Percentiles rank a stretch among this genome's conserved stretches.
These are phyloP conservation scores for Meira nashicola DNA, from an alignment of 1,284 basidiomycete genomes.

Conservation along the genomic window DNA sequence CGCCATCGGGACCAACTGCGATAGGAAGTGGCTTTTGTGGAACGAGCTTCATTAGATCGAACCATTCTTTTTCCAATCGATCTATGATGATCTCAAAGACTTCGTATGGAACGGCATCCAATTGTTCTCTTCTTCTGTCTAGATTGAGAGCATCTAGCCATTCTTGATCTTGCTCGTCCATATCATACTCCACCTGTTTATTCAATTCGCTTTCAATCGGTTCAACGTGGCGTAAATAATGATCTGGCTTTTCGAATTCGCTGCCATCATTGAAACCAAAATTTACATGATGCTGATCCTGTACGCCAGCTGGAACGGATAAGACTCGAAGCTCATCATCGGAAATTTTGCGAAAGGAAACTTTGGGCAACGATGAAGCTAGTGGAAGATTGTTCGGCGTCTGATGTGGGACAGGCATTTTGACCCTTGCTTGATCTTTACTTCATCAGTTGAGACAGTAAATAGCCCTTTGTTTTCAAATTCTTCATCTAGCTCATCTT, in stretches of 20 bases:
- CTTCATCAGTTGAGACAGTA: neutral
- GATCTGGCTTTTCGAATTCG: constrained; percentile 70
- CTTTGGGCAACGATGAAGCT: constrained; percentile 39
- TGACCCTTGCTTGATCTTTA: constrained; percentile 15
- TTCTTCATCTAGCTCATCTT: too few species aligned
- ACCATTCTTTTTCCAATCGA: constrained; percentile 97
- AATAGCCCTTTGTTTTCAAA: too few species aligned
- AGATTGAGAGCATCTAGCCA: constrained; percentile 85
- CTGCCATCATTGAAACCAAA: constrained; percentile 65
- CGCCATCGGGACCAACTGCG: constrained; percentile 22
- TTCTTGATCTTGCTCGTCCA: constrained; percentile 98
- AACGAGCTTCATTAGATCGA: constrained; percentile 62
- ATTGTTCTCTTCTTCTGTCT: constrained; percentile 73
- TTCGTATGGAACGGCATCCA: constrained; percentile 65
- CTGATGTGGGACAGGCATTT: constrained; percentile 21
- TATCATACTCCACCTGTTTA: constrained; percentile 95
- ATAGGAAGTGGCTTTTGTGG: constrained; percentile 27
- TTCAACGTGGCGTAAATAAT: constrained; percentile 87
- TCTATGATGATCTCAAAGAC: constrained; percentile 95
- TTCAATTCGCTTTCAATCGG: constrained; percentile 88
- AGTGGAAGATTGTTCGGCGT: constrained; percentile 40
- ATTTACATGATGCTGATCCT: constrained; percentile 31
- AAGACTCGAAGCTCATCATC: constrained; percentile 31
- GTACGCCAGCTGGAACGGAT: constrained; percentile 27
- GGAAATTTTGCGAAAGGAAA: constrained; percentile 40